phyloP scores from a whole-genome alignment of 495 filamentous ascomycete genomes.

The Parathielavia appendiculata region DNA sequence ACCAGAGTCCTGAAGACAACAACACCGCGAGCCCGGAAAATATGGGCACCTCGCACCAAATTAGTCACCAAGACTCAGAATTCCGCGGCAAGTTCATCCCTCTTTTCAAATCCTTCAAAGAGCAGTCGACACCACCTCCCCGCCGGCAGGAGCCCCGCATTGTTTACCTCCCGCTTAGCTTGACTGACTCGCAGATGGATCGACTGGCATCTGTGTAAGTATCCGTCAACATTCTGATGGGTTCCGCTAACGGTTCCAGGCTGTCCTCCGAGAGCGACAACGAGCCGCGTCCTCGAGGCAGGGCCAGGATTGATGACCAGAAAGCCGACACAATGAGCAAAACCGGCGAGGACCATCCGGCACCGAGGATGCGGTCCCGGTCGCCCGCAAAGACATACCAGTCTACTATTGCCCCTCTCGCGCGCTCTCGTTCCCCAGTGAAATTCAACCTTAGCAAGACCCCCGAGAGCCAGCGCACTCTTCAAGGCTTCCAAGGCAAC shows the following conservation, averaged over 20 bases:
- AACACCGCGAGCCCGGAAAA: background rate
- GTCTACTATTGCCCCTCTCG: constrained; percentile 6
- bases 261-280: constrained; percentile 15
- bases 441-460: constrained; percentile 15
- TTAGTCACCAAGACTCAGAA: constrained; percentile 9
- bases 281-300: background rate
- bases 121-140: constrained; percentile 13
- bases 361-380: constrained; percentile 16
- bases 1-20: background rate
- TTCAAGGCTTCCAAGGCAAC: background rate
- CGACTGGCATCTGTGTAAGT: constrained; percentile 24
- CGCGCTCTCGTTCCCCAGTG: constrained; percentile 25
- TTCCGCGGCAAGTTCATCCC: constrained; percentile 29
- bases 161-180: constrained; percentile 23
- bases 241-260: background rate
- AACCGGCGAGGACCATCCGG: constrained; percentile 6
- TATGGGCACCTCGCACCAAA: constrained; percentile 2
- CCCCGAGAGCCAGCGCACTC: constrained; percentile 10
- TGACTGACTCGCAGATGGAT: constrained; percentile 30
- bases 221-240: no score
- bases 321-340: background rate
- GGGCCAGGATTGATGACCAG: background rate
- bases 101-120: constrained; percentile 14
- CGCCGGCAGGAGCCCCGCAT: background rate
- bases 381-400: constrained; percentile 18